Percentiles rank a stretch among this genome's conserved stretches.
Evolutionary conservation across 2,329 filamentous ascomycete species (phyloP).

Genomic region (Amylocarpus encephaloides): DNA sequence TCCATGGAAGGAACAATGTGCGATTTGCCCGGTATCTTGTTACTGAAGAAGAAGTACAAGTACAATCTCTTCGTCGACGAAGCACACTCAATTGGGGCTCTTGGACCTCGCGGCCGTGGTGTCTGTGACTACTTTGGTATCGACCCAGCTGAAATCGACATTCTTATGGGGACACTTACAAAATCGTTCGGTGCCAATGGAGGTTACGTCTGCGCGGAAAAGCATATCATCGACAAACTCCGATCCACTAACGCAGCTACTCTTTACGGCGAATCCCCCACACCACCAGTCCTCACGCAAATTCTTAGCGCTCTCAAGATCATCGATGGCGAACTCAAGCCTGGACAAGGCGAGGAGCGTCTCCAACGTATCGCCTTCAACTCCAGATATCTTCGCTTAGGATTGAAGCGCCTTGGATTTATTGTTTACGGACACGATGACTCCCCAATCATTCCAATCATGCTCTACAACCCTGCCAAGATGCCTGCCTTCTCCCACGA

Average conservation of each 20-base stretch:
- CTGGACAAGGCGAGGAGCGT: slow-evolving; percentile 91
- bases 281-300: slow-evolving; percentile 83
- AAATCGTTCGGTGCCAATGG: slow-evolving; percentile 99
- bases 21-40: slow-evolving; percentile 84
- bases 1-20: slow-evolving; percentile 99
- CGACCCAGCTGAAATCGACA: slow-evolving; percentile 80
- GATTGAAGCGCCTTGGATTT: slow-evolving; percentile 91
- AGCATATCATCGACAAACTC: slow-evolving; percentile 87
- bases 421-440: slow-evolving; percentile 98
- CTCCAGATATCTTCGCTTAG: slow-evolving; percentile 93
- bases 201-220: slow-evolving; percentile 87
- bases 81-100: slow-evolving; percentile 89
- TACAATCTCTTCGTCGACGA: slow-evolving; percentile 95
- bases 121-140: slow-evolving; percentile 97
- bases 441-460: slow-evolving; percentile 89
- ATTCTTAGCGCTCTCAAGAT: slow-evolving; percentile 82
- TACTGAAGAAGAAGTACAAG: slow-evolving; percentile 92
- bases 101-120: slow-evolving; percentile 81
- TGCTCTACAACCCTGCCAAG: slow-evolving; percentile 97
- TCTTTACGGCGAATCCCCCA: slow-evolving; percentile 78
- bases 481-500: slow-evolving; percentile 98
- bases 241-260: slow-evolving; percentile 79
- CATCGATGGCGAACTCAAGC: slow-evolving; percentile 80
- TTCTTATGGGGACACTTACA: slow-evolving; percentile 96
- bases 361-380: slow-evolving; percentile 96